Base-by-base conservation (phyloP, 2,329 filamentous ascomycete genomes). In the Penicillium concentricum region DNA sequence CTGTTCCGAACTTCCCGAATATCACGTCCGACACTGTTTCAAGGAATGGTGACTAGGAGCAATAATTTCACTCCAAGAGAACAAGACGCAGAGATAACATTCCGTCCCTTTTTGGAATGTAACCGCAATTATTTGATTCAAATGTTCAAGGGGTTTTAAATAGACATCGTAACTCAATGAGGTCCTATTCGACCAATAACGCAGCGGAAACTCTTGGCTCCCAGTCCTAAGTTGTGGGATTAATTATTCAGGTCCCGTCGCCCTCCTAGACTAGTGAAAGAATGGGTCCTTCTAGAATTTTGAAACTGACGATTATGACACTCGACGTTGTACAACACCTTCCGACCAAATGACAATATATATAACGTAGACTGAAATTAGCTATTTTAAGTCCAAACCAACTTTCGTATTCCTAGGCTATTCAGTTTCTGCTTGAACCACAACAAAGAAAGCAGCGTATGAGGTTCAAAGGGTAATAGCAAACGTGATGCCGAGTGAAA, bases 201-300 rank as follows among this genome's bases (percentile, higher is more conserved):
- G 28, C 26, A 16, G 24, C 48, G 35, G 2, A n/a, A 26, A 3
- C 13, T 54, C 35, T 48, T 48, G 51, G 51, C 51, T 16, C 18
- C 20, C 4, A 30, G 20, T 44, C 15, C 35, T 5, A 15, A 26
- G 34, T 30, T 16, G 38, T 26, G 38, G 28, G 34, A 35, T 35
- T 13, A 43, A 20, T 35, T 30, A 42, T 37, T 18, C n/a, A 50
- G 12, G 13, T 28, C 28, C 28, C 28, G 9, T 28, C 16, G 28
- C 45, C 45, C 18, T 28, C 6, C 30, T 28, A 43, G n/a, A 22
- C 45, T 54, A 54, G 42, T 54, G 51, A 39, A 42, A 37, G 1
- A 37, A 45, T 37, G 50, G 50, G 15, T 34, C 51, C 50, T 46
- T 53, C 43, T 35, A 20, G 51, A 54, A 54, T 35, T 32, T 32